These are phyloP conservation scores for Colletotrichum graminicola DNA, from an alignment of 2,329 filamentous ascomycete genomes.

Conservation along the genomic window DNA sequence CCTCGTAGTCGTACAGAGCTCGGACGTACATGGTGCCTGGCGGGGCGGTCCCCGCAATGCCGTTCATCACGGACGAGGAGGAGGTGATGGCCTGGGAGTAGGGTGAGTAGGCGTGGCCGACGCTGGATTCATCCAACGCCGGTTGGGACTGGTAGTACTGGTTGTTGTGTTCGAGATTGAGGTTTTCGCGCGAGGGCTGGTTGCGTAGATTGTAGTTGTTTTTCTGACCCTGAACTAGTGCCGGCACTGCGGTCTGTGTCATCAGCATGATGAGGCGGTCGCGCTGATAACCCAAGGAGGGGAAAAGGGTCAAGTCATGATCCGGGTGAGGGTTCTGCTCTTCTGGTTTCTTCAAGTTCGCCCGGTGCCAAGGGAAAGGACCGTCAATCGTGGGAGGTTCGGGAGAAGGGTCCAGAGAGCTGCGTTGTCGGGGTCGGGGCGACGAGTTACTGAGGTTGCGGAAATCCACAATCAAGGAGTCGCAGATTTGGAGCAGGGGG, in stretches of 20 bases:
- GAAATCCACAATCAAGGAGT: conserved; percentile 40
- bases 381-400: conserved; percentile 27
- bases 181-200: conserved; percentile 37
- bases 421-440: conserved; percentile 23
- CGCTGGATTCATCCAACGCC: conserved; percentile 43
- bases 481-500: conserved; percentile 40
- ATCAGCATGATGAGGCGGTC: conserved; percentile 64
- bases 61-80: conserved; percentile 64
- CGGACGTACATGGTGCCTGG: conserved; percentile 87
- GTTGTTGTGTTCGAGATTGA: conserved; percentile 43
- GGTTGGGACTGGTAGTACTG: conserved; percentile 32
- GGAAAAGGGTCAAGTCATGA: conserved; percentile 41
- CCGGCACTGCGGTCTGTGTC: conserved; percentile 62
- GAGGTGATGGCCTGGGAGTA: conserved; percentile 47
- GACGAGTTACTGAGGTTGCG: conserved; percentile 36
- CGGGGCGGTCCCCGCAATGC: conserved; percentile 69
- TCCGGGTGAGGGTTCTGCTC: conserved; percentile 31
- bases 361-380: neutral
- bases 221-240: conserved; percentile 59
- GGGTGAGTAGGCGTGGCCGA: conserved; percentile 43
- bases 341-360: conserved; percentile 18
- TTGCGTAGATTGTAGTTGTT: conserved; percentile 52
- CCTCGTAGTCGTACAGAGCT: conserved; percentile 97
- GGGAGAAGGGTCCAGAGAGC: conserved; percentile 5
- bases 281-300: conserved; percentile 40